Percentiles rank a stretch among this genome's conserved stretches.
phyloP scores from a whole-genome alignment of 305 asterid species.

The Fraxinus albicans region DNA sequence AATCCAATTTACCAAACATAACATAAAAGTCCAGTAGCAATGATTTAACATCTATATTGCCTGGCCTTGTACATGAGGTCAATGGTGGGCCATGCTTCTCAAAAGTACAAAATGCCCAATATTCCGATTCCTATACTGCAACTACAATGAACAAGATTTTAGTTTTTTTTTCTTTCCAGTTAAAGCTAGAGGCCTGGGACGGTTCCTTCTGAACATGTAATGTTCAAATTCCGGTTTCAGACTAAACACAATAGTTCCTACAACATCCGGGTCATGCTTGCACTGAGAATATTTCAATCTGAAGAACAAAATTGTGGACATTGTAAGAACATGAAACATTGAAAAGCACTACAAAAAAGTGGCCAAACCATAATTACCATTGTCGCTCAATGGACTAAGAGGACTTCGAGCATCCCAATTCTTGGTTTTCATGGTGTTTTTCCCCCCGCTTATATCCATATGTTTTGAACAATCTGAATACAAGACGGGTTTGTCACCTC shows the following conservation, averaged over 20 bases:
- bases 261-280: neutral
- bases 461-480: neutral
- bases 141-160: neutral
- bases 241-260: neutral
- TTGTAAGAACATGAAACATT: neutral
- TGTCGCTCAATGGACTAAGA: conserved; percentile 22
- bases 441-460: neutral
- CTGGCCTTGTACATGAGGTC: neutral
- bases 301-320: neutral
- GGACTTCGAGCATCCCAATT: conserved; percentile 22
- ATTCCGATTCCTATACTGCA: neutral
- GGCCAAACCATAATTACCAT: conserved; percentile 24
- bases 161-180: neutral
- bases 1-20: neutral
- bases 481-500: neutral
- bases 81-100: neutral
- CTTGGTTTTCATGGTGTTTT: neutral
- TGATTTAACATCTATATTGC: neutral
- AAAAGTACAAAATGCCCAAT: neutral
- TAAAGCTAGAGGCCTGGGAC: neutral
- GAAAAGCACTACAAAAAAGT: neutral
- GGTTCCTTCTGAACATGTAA: neutral
- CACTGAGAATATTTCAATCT: neutral
- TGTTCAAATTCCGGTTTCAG: neutral
- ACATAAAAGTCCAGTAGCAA: neutral